These are phyloP conservation scores for Rhytidiadelphus loreus DNA, from an alignment of 225 moss, liverwort and hornwort genomes.

Conservation along the genomic window DNA sequence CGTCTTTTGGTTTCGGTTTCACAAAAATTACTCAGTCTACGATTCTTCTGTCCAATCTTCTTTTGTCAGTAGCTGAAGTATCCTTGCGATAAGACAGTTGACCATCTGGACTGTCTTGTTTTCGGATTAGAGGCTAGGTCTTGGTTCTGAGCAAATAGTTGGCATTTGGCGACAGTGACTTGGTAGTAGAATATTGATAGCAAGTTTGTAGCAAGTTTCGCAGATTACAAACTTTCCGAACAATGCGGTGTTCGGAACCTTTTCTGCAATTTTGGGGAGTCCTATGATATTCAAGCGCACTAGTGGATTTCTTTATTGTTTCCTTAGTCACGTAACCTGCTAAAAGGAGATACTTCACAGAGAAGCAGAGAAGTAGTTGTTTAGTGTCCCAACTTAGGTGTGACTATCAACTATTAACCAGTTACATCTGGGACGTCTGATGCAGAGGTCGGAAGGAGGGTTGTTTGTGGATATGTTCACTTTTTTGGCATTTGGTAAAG, in stretches of 20 bases:
- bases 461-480: conserved; percentile 76
- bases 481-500: conserved; percentile 78
- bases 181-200: background rate
- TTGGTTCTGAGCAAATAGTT: background rate
- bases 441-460: conserved; percentile 94
- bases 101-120: background rate
- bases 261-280: background rate
- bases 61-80: background rate
- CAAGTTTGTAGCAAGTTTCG: background rate
- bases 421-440: background rate
- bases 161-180: background rate
- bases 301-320: background rate
- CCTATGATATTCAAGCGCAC: background rate
- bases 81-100: background rate
- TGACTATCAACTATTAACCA: background rate
- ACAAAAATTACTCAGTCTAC: background rate
- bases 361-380: background rate
- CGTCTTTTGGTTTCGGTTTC: background rate
- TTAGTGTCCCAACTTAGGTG: background rate
- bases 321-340: background rate
- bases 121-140: background rate
- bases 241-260: background rate
- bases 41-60: background rate
- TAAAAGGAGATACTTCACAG: background rate
- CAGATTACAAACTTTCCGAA: background rate